Base-by-base conservation (phyloP, 306 rosid species). In the Malus sieversii region DNA sequence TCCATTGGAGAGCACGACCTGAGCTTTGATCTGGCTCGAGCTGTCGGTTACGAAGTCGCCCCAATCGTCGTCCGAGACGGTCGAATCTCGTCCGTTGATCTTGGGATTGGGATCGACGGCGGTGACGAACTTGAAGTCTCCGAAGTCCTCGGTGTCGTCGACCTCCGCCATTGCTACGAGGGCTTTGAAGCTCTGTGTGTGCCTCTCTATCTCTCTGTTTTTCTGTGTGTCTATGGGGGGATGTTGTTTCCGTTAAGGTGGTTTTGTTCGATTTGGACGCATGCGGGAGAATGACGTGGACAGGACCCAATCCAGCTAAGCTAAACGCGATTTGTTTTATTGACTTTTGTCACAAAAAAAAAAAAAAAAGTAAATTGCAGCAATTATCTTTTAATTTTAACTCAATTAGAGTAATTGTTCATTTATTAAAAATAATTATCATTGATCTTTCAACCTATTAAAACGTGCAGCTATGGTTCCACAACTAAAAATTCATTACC, bases 141-240 rank as follows among this genome's bases (percentile, higher is more conserved):
- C 96, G 78, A 92, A 92, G 81, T 85, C 89, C 73, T 87, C 97
- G 33, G 86, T 91, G 32, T 88, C 96, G 19, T 87, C 96, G 64
- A 84, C 92, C 33, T 85, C 93, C 58, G 91, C 90, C 98, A 94
- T 94, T 68, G 78, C 82, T 76, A 4, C 25, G 55, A 71, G 85
- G 76, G 30, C 75, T 73, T 15, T n/a, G 65, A 20, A 74, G 72
- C 82, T 58, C 68, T 33, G 25, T 51, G 53, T 14, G 55, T 5
- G 20, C 8, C 20, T 10, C 20, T 10, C 76, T 58, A 8, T 57
- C 20, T 29, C 10, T 45, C 46, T 53, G 33, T 63, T 45, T 70
- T 32, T 62, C 51, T 51, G 46, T 68, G 15, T 79, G 38, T 61
- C 35, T 70, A n/a, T 71, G 77, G 65, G 45, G 33, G 61, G 66